Base-by-base conservation (phyloP, 1,139 yeast genomes). In the Wickerhamiella pararugosa region DNA sequence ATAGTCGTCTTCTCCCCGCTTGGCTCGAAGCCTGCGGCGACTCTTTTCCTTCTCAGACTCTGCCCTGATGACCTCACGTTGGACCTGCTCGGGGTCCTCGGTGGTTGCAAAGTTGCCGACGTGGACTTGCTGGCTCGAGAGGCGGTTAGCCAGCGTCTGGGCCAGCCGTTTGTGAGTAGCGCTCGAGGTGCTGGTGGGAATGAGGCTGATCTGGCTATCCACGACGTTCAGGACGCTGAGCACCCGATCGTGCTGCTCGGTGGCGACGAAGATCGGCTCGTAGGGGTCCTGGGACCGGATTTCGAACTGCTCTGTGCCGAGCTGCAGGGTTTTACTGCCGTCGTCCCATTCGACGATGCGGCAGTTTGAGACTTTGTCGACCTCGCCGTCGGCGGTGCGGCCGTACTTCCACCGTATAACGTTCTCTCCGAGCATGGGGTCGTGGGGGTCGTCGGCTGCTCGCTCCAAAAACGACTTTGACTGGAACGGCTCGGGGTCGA, bases 381-480 rank as follows among this genome's bases (percentile, higher is more conserved):
- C 37, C 33, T 34, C 44, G 27, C 75, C 81, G 42, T 71, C 65
- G 36, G 72, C 73, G 38, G 73, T 75, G 41, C 73, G 64, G 28
- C 84, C 79, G 59, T 87, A 86, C 61, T 93, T 75, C 98, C 98
- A 90, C 54, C 97, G 73, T 32, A 90, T 68, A 1, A 95, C 84
- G 57, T 84, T 84, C 55, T 81, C 86, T 49, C 79, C 82, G 45
- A 72, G 63, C 44, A 66, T 67, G 43, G 73, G 74, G 51, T 65
- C 74, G 36, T 52, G 69, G 47, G 48, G 33, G 10, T 47, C 44
- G 15, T 46, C 44, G 25, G 29, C 35, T 40, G 43, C 61, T 21
- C 58, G 59, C 5, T 58, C 62, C 47, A 70, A 67, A 59, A 82
- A 84, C 42, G 68, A 73, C 29, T 68, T 69, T 2, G 93, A 82